Evolutionary conservation across 495 filamentous ascomycete species (phyloP).

Genomic region (Neurospora intermedia): DNA sequence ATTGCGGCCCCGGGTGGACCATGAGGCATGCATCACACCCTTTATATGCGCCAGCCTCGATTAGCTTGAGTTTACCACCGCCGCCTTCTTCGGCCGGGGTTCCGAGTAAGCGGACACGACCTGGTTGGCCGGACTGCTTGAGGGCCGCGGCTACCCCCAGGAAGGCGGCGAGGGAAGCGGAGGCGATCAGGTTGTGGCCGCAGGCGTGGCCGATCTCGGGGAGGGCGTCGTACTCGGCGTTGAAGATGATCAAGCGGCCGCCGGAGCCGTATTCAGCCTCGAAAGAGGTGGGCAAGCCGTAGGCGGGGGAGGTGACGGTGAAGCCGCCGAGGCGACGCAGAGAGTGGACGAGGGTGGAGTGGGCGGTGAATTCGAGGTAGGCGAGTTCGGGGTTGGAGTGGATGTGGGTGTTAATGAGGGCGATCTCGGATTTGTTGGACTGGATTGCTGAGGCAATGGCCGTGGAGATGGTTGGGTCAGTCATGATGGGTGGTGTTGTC

Average conservation of each 20-base stretch:
- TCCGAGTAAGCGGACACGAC: slow-evolving; percentile 51
- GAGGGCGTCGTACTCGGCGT: slow-evolving; percentile 45
- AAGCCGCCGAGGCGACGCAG: slow-evolving; percentile 28
- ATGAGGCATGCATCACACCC: slow-evolving; percentile 40
- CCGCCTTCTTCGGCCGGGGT: slow-evolving; percentile 60
- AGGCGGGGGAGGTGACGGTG: slow-evolving; percentile 34
- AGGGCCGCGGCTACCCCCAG: slow-evolving; percentile 45
- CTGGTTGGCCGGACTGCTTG: slow-evolving; percentile 35
- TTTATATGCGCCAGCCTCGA: slow-evolving; percentile 39
- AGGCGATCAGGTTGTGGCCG: slow-evolving; percentile 61
- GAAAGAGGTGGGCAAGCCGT: slow-evolving; percentile 45
- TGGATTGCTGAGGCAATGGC: slow-evolving; percentile 8
- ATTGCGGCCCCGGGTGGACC: slow-evolving; percentile 39
- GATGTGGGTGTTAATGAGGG: slow-evolving; percentile 39
- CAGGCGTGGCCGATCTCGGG: slow-evolving; percentile 37
- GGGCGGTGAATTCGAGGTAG: slow-evolving; percentile 43
- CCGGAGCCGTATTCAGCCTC: slow-evolving; percentile 27
- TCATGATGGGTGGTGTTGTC: not conserved
- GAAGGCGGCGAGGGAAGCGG: slow-evolving; percentile 47
- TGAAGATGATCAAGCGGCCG: slow-evolving; percentile 41
- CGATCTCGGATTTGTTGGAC: slow-evolving; percentile 22
- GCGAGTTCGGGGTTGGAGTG: slow-evolving; percentile 44
- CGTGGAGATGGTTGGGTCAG: slow-evolving; percentile 9
- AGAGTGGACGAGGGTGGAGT: slow-evolving; percentile 38
- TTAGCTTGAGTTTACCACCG: slow-evolving; percentile 39